Evolutionary conservation across 2,329 filamentous ascomycete species (phyloP), one percentile per base, ranked within the genome.

Genomic region (Pseudocercospora cruenta): DNA sequence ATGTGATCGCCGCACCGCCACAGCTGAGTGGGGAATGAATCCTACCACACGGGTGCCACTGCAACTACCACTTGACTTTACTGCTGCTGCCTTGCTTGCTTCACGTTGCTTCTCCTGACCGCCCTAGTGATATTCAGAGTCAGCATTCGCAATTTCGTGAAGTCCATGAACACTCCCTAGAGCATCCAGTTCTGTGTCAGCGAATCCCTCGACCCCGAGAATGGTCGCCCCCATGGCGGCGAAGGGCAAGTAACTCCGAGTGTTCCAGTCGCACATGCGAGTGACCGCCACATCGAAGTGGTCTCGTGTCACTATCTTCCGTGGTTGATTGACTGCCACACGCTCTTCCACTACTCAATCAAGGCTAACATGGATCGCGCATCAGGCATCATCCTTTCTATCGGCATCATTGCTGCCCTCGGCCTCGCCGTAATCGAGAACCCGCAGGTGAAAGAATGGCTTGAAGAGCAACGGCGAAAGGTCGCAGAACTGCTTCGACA

Each of bases 371-470:
- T 67, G 57, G 31, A 49, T n/a, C 55, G 26, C 24, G 36, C 24
- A 55, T 62, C 76, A 89, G 87, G 87, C 74, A 82, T 89, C 69
- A 86, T 90, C 68, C 84, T 90, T 70, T 86, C 86, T 57, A 83
- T 88, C 68, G 85, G 85, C 51, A 82, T 89, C 47, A 80, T 89
- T 63, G 83, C 89, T 60, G 87, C 87, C 67, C 86, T 88, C 19
- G 85, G 87, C 12, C 83, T 89, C 59, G 87, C 87, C 60, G 83
- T 88, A 54, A 88, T 89, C 76, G 86, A 90, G 75, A 88, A 85
- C 47, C 87, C 87, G 0, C 84, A 89, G 73, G 82, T 90, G 65
- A 82, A 86, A 76, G 81, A 84, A 82, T 90, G 87, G 87, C 78
- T 90, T 61, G 82, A 87, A 64, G 82, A 85, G 63, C 87, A 86